These are phyloP conservation scores for Ramularia endophylla DNA, from an alignment of 2,329 filamentous ascomycete genomes.

Conservation along the genomic window DNA sequence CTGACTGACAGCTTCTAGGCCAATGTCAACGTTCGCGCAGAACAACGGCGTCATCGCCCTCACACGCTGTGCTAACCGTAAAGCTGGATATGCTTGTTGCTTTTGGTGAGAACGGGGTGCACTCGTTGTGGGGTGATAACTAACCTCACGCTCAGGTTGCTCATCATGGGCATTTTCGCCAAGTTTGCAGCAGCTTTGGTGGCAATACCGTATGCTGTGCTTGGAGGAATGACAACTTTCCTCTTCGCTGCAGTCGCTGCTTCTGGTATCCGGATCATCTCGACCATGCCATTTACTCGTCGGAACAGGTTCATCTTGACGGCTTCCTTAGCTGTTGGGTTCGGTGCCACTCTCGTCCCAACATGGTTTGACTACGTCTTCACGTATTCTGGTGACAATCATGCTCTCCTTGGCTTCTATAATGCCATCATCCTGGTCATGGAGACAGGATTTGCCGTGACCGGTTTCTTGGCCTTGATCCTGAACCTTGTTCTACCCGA, in stretches of 20 bases:
- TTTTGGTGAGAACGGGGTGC: slow-evolving; percentile 45
- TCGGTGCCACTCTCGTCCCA: slow-evolving; percentile 47
- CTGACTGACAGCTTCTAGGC: slow-evolving; percentile 26
- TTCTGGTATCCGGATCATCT: slow-evolving; percentile 70
- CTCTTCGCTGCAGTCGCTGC: slow-evolving; percentile 72
- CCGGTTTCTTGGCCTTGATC: slow-evolving; percentile 64
- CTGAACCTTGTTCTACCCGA: slow-evolving; percentile 68
- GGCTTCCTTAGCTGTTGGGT: slow-evolving; percentile 65
- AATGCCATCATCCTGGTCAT: slow-evolving; percentile 53
- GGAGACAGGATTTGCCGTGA: slow-evolving; percentile 63
- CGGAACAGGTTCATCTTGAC: slow-evolving; percentile 79
- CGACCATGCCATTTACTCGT: slow-evolving; percentile 65
- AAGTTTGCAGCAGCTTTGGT: slow-evolving; percentile 78
- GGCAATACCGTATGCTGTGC: slow-evolving; percentile 57
- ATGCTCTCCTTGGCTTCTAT: slow-evolving; percentile 63
- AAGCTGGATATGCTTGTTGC: slow-evolving; percentile 71
- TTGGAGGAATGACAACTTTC: slow-evolving; percentile 61
- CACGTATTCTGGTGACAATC: slow-evolving; percentile 63
- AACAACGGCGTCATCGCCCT: slow-evolving; percentile 82
- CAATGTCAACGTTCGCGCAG: slow-evolving; percentile 74
- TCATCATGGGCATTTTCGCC: slow-evolving; percentile 75
- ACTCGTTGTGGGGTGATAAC: too few species aligned
- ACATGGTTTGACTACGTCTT: slow-evolving; percentile 53
- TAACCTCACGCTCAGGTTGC: slow-evolving; percentile 35
- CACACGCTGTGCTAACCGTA: slow-evolving; percentile 74